Conservation (phyloP, 495 filamentous ascomycete species). For the Hypoxylon intermedium region DNA sequence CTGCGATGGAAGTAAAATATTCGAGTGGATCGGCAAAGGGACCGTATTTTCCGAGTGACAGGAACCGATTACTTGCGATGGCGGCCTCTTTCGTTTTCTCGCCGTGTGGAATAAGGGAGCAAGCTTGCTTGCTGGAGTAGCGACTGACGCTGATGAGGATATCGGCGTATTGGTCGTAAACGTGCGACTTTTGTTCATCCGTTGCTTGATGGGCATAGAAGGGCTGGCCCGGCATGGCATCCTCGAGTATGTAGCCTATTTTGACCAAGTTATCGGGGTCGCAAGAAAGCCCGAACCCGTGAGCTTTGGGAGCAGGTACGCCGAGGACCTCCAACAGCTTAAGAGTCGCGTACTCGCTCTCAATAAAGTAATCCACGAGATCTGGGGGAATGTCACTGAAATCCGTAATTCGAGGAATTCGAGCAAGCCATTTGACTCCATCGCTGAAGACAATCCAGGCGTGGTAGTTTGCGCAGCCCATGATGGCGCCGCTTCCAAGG, state of each 20-base stretch:
- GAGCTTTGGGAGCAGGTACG: constrained; percentile 23
- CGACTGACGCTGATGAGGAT: constrained; percentile 4
- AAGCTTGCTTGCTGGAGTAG: constrained; percentile 2
- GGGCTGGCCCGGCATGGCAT: constrained; percentile 2
- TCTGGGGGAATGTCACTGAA: constrained; percentile 19
- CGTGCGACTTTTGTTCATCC: constrained; percentile 21
- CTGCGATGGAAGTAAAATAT: constrained; percentile 21
- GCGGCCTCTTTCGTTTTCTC: constrained; percentile 18
- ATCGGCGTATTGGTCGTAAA: constrained; percentile 20
- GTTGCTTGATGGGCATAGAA: constrained; percentile 5
- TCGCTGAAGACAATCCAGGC: constrained; percentile 28
- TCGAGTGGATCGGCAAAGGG: constrained; percentile 9
- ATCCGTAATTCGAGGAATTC: constrained; percentile 20
- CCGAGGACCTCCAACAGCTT: constrained; percentile 21
- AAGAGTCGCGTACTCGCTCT: constrained; percentile 38
- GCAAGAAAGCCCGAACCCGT: constrained; percentile 24
- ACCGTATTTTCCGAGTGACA: constrained; percentile 8
- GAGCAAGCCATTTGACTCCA: constrained; percentile 29
- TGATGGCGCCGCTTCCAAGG: background rate
- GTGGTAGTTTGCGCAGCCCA: constrained; percentile 33
- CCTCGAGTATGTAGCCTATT: constrained; percentile 28
- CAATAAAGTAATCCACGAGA: constrained; percentile 24
- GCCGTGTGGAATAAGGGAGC: constrained; percentile 16
- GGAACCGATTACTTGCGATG: constrained; percentile 27
- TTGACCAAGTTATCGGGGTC: constrained; percentile 32